Base-by-base conservation (phyloP, 2,329 filamentous ascomycete genomes). In the Curvularia lunata region DNA sequence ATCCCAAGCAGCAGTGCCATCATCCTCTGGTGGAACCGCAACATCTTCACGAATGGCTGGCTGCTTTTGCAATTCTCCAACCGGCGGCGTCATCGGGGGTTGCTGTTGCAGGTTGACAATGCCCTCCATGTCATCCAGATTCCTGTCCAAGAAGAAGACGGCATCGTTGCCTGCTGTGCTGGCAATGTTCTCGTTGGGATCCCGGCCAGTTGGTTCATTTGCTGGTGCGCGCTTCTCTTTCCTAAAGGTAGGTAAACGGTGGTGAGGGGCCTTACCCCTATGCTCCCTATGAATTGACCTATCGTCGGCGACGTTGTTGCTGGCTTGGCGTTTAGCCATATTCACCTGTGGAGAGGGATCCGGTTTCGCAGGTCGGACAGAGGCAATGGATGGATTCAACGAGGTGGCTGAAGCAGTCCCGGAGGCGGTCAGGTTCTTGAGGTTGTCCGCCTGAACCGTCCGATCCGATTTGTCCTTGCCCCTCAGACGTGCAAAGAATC, bases 101-200 rank as follows among this genome's bases (percentile, higher is more conserved):
- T 88, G 86, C 49, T 76, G 86, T 51, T 76, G 73, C 8, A 72
- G 68, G 50, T 88, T 88, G 58, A 98, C 80, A 63, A 98, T 97
- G 21, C 92, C 95, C 68, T 93, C 90, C 91, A 99, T 95, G 67
- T 97, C 87, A 55, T 87, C 87, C 47, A 98, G 84, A 73, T 98
- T 90, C 1, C 91, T 96, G 75, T 98, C 94, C 25, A 98, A 85
- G 69, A 86, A 85, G 78, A 89, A 96, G 45, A 92, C 77, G 12
- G 84, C 85, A 41, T 84, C 84, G 41, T 84, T 83, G 52, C 84
- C 83, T 54, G 76, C 74, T 21, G 73, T 74, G 50, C 76, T 77
- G 28, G 70, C 71, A 21, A 70, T 69, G 5, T 77, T 78, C 48
- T 78, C 74, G 43, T 79, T 79, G 32, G 77, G 77, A 49, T 81